phyloP scores from a whole-genome alignment of 768 basidiomycete species.

The Auriscalpium vulgare region DNA sequence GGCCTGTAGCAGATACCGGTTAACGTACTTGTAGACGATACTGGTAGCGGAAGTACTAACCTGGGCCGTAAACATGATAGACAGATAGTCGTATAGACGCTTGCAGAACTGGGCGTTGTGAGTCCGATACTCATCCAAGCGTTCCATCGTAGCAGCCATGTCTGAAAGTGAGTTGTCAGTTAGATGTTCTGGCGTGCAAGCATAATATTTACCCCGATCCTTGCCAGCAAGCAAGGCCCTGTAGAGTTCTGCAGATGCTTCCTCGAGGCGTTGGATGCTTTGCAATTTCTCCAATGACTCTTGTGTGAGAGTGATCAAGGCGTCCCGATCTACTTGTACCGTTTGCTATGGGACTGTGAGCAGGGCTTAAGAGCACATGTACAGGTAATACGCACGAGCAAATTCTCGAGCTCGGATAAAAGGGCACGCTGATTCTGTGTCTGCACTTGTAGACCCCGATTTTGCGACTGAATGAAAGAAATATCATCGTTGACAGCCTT shows the following conservation, averaged over 20 bases:
- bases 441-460: constrained; percentile 93
- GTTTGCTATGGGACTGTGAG: constrained; percentile 55
- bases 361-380: neutral
- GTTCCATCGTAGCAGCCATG: constrained; percentile 96
- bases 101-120: constrained; percentile 93
- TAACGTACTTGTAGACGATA: neutral
- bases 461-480: constrained; percentile 90
- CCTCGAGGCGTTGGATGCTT: constrained; percentile 74
- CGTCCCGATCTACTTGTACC: constrained; percentile 81
- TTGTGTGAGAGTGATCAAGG: constrained; percentile 72
- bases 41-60: constrained; percentile 30
- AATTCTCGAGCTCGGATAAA: constrained; percentile 76
- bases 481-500: constrained; percentile 96
- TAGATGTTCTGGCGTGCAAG: neutral
- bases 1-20: constrained; percentile 33
- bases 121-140: constrained; percentile 83
- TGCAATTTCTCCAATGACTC: constrained; percentile 77
- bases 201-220: constrained; percentile 59
- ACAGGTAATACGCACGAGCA: constrained; percentile 44
- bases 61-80: constrained; percentile 89
- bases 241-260: constrained; percentile 82
- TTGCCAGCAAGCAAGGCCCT: constrained; percentile 86
- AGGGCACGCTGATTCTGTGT: constrained; percentile 90
- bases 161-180: constrained; percentile 34
- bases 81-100: constrained; percentile 79